phyloP scores from a whole-genome alignment of 2,329 filamentous ascomycete genomes.

The Penicillium fuscoglaucum region DNA sequence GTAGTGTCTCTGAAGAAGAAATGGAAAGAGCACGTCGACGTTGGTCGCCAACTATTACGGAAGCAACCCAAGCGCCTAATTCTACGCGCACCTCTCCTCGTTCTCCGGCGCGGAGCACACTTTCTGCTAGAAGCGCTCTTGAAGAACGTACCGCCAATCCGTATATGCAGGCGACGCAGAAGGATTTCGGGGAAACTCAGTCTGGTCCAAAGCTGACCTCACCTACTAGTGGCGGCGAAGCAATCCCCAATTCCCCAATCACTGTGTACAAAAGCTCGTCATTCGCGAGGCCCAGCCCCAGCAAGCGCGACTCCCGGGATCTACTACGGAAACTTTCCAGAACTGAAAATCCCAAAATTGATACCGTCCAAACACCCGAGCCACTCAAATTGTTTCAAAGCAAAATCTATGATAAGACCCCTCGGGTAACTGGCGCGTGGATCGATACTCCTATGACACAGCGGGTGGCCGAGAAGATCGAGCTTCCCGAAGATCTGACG shows the following conservation, averaged over 20 bases:
- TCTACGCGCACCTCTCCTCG: constrained; percentile 35
- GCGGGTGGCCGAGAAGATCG: constrained; percentile 21
- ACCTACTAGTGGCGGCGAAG: constrained; percentile 25
- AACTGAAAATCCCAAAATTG: constrained; percentile 37
- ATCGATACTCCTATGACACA: constrained; percentile 50
- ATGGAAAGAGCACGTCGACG: constrained; percentile 11
- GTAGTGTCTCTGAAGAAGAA: constrained; percentile 21
- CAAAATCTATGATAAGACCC: constrained; percentile 45
- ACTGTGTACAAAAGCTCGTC: constrained; percentile 37
- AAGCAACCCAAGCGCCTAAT: constrained; percentile 30
- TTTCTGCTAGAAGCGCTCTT: constrained; percentile 23
- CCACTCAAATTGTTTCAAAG: constrained; percentile 32
- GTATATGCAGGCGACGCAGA: constrained; percentile 10
- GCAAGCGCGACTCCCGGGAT: constrained; percentile 42
- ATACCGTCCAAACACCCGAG: constrained; percentile 37
- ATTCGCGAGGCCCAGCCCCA: constrained; percentile 32
- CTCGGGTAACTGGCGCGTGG: constrained; percentile 48
- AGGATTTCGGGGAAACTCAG: constrained; percentile 13
- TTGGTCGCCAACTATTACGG: constrained; percentile 22
- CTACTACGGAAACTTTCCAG: constrained; percentile 46
- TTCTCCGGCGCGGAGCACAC: constrained; percentile 28
- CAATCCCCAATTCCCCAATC: constrained; percentile 42
- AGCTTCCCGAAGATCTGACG: constrained; percentile 27
- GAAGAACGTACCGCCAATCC: constrained; percentile 26
- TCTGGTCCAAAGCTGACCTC: constrained; percentile 18